Conservation (phyloP, 1,284 basidiomycete genomes). For the Puccinia horiana region DNA sequence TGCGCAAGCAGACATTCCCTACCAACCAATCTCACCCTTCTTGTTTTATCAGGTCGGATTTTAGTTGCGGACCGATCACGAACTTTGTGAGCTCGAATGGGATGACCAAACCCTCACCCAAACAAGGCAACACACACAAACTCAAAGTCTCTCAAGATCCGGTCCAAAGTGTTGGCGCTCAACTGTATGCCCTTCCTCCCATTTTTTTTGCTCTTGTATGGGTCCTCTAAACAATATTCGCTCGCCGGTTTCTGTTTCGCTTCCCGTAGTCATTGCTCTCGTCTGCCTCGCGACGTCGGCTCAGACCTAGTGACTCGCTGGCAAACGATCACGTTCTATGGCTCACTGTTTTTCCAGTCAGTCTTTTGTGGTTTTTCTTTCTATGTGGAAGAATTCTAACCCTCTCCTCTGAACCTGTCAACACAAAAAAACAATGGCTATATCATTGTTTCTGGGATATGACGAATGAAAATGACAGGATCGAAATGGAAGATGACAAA, state of each 20-base stretch:
- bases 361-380: background rate
- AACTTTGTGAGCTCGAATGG: constrained; percentile 42
- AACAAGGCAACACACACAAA: background rate
- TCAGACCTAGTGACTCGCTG: constrained; percentile 4
- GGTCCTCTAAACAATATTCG: too few relatives aligned
- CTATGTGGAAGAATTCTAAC: too few relatives aligned
- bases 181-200: constrained; percentile 25
- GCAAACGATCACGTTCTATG: constrained; percentile 29
- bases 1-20: background rate
- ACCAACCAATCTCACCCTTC: background rate
- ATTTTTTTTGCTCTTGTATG: too few relatives aligned
- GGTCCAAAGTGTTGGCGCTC: constrained; percentile 36
- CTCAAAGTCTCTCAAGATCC: background rate
- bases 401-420: background rate
- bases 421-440: too few relatives aligned
- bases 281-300: background rate
- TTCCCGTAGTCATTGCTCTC: constrained; percentile 14
- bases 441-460: too few relatives aligned
- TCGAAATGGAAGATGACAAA: constrained; percentile 5
- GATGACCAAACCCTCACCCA: background rate
- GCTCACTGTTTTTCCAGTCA: constrained; percentile 37
- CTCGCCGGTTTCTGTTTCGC: too few relatives aligned
- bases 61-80: constrained; percentile 12
- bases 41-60: background rate
- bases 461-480: background rate